Percentiles rank a stretch among this genome's conserved stretches.
phyloP scores from a whole-genome alignment of 805 yeast species.

The Limtongia smithiae region DNA sequence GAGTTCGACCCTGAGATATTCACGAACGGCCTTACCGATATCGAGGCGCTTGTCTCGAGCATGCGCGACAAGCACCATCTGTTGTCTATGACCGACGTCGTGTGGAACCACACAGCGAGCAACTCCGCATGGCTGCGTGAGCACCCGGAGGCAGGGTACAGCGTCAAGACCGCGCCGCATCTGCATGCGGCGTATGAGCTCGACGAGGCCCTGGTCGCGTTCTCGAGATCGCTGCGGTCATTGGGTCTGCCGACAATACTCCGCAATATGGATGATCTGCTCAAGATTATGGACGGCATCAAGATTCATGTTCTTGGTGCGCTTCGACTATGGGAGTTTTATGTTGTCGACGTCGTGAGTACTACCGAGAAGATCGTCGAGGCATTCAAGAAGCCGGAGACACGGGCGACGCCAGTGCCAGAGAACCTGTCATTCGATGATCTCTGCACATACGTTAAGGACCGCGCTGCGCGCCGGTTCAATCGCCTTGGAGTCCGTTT shows the following conservation, averaged over 20 bases:
- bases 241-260: constrained; percentile 63
- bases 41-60: constrained; percentile 47
- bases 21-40: constrained; percentile 50
- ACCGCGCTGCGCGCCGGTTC: constrained; percentile 29
- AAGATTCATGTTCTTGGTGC: constrained; percentile 62
- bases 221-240: constrained; percentile 54
- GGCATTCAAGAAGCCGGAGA: constrained; percentile 17
- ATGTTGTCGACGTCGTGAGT: constrained; percentile 58
- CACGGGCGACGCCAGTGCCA: constrained; percentile 20
- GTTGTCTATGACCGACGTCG: constrained; percentile 84
- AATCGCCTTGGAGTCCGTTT: constrained; percentile 51
- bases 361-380: constrained; percentile 39
- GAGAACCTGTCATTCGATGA: constrained; percentile 24
- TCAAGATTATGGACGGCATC: constrained; percentile 62
- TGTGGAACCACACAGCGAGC: constrained; percentile 90
- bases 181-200: constrained; percentile 77
- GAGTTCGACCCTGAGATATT: constrained; percentile 67
- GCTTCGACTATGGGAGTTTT: constrained; percentile 81
- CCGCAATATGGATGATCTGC: constrained; percentile 51
- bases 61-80: constrained; percentile 57
- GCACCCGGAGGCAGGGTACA: constrained; percentile 90
- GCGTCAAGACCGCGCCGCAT: constrained; percentile 84
- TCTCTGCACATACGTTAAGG: constrained; percentile 17
- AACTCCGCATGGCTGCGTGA: constrained; percentile 81
- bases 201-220: constrained; percentile 64